Base-by-base conservation (phyloP, 1,284 basidiomycete genomes). In the Sanghuangporus baumii region DNA sequence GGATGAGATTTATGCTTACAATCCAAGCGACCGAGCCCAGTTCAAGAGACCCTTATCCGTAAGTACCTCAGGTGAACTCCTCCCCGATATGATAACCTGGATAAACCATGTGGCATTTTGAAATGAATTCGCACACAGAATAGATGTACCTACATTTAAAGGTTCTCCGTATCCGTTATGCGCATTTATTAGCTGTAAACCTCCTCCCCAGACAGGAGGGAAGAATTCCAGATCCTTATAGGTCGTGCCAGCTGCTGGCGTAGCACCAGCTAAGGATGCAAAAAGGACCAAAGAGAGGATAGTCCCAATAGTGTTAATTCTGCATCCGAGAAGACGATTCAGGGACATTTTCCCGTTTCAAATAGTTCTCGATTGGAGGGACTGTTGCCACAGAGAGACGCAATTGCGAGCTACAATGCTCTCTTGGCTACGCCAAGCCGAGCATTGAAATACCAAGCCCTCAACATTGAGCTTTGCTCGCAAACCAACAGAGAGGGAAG, bases 31-130 rank as follows among this genome's bases (percentile, higher is more conserved):
- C 81, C 72, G 77, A 0, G 84, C 86, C 69, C 76, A 88, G 67
- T 80, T 76, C 59, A 79, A 51, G 63, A 90, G 76, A 1, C 89
- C 88, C 43, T 75, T 71, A 47, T 89, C 83, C 5, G 85, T 89
- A 59, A 91, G 81, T 55, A 91, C 76, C 64, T 76, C 84, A 0
- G 86, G 81, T 66, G 90, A 88, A 23, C 88, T 91, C 50, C 76
- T 73, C 37, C 82, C 88, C 43, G 69, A 70, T 43, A 70, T 68
- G 51, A 69, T 69, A 37, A 70, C 62, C 68, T 69, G 41, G 14
- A 16, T 4, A 40, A 23, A 37, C 14, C 16, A 12, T 23, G 37
- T 43, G 56, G 5, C 26, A 31, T 31, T 81, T 80, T 63, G 20
- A 40, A n/a, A 59, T 16, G n/a, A 9, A 40, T 37, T 31, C 16